Evolutionary conservation across 2,329 filamentous ascomycete genomes (phyloP).

Genomic region (Acrodontium crateriforme): DNA sequence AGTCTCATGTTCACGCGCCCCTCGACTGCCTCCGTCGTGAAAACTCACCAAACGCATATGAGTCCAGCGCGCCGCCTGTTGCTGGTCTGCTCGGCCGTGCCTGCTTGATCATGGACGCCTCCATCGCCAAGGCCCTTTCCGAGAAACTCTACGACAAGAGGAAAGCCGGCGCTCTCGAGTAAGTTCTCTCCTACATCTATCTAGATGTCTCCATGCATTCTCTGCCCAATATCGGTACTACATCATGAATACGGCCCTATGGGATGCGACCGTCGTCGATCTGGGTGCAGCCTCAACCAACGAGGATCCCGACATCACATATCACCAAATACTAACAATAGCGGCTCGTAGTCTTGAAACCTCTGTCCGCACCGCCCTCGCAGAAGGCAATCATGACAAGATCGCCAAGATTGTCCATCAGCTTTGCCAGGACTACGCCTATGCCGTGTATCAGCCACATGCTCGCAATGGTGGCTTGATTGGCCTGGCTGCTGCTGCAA

Average conservation of each 20-base stretch:
- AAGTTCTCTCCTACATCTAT: slow-evolving; percentile 26
- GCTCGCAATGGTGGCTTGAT: slow-evolving; percentile 93
- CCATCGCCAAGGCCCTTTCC: slow-evolving; percentile 40
- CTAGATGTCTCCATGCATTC: slow-evolving; percentile 1
- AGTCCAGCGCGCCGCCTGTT: too few relatives aligned
- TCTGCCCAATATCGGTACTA: slow-evolving; percentile 3
- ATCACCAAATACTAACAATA: slow-evolving; percentile 3
- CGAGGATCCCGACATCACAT: too few relatives aligned
- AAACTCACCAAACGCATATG: too few relatives aligned
- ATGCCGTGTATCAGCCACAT: slow-evolving; percentile 92
- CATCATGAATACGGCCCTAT: too few relatives aligned
- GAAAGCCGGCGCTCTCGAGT: slow-evolving; percentile 94
- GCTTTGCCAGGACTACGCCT: slow-evolving; percentile 94
- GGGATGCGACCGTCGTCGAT: too few relatives aligned
- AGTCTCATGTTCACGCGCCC: too few relatives aligned
- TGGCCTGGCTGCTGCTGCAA: slow-evolving; percentile 85
- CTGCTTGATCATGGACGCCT: slow-evolving; percentile 7
- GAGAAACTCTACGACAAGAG: slow-evolving; percentile 99
- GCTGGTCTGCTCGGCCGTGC: too few relatives aligned
- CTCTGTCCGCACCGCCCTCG: slow-evolving; percentile 72
- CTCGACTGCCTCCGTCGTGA: too few relatives aligned
- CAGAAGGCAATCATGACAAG: slow-evolving; percentile 59
- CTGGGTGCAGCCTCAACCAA: too few relatives aligned
- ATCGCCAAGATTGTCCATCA: slow-evolving; percentile 87
- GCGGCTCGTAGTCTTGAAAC: slow-evolving; percentile 58